Evolutionary conservation across 2,329 filamentous ascomycete genomes (phyloP).

Genomic region (Juglanconis oblonga): DNA sequence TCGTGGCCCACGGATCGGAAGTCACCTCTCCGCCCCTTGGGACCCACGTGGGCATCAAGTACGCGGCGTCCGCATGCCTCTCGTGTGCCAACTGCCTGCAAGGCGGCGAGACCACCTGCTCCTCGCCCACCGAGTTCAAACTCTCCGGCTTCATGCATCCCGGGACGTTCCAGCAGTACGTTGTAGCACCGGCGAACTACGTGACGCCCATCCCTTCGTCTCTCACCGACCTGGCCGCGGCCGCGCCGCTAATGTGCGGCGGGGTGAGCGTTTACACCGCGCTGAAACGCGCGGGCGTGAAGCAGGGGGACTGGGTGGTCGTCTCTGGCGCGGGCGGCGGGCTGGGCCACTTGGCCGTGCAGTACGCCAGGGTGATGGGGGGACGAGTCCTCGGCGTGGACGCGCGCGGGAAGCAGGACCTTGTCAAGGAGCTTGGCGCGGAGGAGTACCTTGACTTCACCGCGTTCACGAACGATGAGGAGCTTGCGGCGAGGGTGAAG

Average conservation of each 20-base stretch:
- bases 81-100: conserved; percentile 33
- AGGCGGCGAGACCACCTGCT: conserved; percentile 38
- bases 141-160: conserved; percentile 38
- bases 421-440: conserved; percentile 25
- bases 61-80: not conserved
- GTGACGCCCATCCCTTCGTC: conserved; percentile 25
- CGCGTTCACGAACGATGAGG: conserved; percentile 10
- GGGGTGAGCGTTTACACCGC: conserved; percentile 27
- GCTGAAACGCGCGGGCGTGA: conserved; percentile 12
- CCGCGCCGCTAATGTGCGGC: conserved; percentile 30
- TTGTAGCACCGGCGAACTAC: conserved; percentile 27
- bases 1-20: not conserved
- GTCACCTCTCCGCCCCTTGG: not conserved
- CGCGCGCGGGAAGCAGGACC: conserved; percentile 18
- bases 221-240: conserved; percentile 18
- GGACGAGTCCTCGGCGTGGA: conserved; percentile 29
- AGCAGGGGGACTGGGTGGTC: conserved; percentile 27
- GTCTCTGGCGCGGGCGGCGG: conserved; percentile 31
- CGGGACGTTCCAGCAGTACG: conserved; percentile 30
- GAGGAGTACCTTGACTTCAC: conserved; percentile 29
- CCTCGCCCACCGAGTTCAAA: conserved; percentile 27
- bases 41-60: not conserved
- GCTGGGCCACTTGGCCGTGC: conserved; percentile 31
- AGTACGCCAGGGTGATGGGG: conserved; percentile 25
- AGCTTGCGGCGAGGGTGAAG: conserved; percentile 23